Percentiles rank a stretch among this genome's conserved stretches.
These are phyloP conservation scores for Phalaenopsis hybrid DNA, from an alignment of 116 monocot genomes.

Conservation along the genomic window DNA sequence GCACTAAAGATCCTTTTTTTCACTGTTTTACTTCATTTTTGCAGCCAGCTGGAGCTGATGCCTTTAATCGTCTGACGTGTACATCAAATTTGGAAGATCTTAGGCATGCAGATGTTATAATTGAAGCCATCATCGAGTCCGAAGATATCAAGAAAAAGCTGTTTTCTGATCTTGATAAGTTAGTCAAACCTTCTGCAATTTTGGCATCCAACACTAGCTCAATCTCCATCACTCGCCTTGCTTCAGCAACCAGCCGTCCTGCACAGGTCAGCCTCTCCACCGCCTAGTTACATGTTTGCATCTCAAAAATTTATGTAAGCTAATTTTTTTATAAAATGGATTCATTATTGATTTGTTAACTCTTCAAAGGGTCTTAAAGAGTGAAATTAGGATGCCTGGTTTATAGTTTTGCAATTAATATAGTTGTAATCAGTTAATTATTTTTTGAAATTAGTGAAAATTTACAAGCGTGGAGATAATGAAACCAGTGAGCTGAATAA, in stretches of 20 bases:
- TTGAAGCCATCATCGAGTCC: constrained; percentile 93
- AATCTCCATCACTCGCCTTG: constrained; percentile 91
- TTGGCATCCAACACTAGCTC: constrained; percentile 97
- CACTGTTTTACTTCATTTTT: constrained; percentile 4
- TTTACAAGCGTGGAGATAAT: too few relatives aligned
- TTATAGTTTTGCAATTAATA: not conserved
- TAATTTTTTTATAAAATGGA: not conserved
- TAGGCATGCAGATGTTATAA: constrained; percentile 57
- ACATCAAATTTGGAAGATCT: constrained; percentile 56
- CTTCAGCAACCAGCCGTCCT: constrained; percentile 68
- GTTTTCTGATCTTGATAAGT: constrained; percentile 68
- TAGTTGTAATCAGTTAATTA: not conserved
- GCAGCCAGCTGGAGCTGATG: constrained; percentile 42
- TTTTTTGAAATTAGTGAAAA: too few relatives aligned
- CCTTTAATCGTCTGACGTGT: constrained; percentile 46
- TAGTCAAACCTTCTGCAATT: constrained; percentile 72
- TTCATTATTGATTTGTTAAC: not conserved
- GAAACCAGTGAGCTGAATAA: too few relatives aligned
- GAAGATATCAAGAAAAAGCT: constrained; percentile 76
- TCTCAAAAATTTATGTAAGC: not conserved
- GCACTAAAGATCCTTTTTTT: not conserved
- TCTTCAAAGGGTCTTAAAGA: not conserved
- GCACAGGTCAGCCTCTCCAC: constrained; percentile 51
- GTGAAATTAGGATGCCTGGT: not conserved
- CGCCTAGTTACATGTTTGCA: not conserved